These are phyloP conservation scores for Aureobasidium melanogenum DNA, from an alignment of 2,329 filamentous ascomycete genomes.

Conservation along the genomic window DNA sequence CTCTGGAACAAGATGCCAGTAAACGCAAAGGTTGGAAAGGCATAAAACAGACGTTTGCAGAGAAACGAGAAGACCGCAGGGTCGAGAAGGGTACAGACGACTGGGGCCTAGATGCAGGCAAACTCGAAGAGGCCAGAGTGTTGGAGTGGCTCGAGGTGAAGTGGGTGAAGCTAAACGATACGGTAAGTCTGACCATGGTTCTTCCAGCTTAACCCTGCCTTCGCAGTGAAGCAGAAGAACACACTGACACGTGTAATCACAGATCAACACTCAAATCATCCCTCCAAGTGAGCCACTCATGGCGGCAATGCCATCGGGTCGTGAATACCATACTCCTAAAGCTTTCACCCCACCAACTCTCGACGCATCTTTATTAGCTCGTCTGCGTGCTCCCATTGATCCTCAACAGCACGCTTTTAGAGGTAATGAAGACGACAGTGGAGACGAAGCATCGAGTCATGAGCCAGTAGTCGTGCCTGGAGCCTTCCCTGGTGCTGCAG, in stretches of 20 bases:
- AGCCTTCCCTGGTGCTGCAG: conserved; percentile 41
- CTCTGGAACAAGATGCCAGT: conserved; percentile 26
- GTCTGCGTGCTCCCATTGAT: conserved; percentile 50
- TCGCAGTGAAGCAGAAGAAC: not conserved
- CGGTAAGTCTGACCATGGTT: conserved; percentile 44
- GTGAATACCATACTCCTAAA: conserved; percentile 71
- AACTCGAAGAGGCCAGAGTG: conserved; percentile 73
- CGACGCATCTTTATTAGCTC: conserved; percentile 52
- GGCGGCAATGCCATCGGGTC: conserved; percentile 73
- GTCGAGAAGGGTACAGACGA: conserved; percentile 57
- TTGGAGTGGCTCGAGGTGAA: conserved; percentile 80
- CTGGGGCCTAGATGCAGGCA: conserved; percentile 80
- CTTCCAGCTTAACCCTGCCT: not conserved
- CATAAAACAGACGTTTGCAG: conserved; percentile 64
- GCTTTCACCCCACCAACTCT: conserved; percentile 58
- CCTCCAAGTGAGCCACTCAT: conserved; percentile 64
- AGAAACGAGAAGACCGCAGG: conserved; percentile 69
- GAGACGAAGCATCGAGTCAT: conserved; percentile 27
- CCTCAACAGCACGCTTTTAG: conserved; percentile 34
- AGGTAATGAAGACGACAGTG: conserved; percentile 39
- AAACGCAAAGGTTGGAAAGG: conserved; percentile 53
- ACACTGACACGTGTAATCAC: not conserved
- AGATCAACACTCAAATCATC: conserved; percentile 74
- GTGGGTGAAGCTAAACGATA: conserved; percentile 90
- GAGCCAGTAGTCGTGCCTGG: conserved; percentile 31